Evolutionary conservation across 2,329 filamentous ascomycete species (phyloP).

Genomic region (Fusarium albosuccineum): DNA sequence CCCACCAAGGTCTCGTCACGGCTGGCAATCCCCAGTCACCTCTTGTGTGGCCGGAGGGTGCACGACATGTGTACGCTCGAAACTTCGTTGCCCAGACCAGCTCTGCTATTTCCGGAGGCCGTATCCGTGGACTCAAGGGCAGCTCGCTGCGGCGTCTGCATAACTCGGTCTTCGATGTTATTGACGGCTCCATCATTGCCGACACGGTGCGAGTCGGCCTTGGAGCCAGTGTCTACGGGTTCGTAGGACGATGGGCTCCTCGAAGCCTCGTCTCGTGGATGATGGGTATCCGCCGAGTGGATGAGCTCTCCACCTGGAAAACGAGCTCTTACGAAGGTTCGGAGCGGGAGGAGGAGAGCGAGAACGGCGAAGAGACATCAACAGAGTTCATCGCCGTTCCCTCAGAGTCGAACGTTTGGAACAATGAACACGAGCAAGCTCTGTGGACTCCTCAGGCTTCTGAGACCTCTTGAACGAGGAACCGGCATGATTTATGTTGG

Average conservation of each 20-base stretch:
- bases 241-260: slow-evolving; percentile 86
- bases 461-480: slow-evolving; percentile 37
- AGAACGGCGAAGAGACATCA: slow-evolving; percentile 46
- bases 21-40: slow-evolving; percentile 61
- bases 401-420: slow-evolving; percentile 57
- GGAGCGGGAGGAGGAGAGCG: slow-evolving; percentile 52
- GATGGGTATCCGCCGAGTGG: slow-evolving; percentile 81
- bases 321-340: slow-evolving; percentile 56
- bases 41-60: slow-evolving; percentile 73
- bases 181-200: slow-evolving; percentile 73
- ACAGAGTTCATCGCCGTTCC: slow-evolving; percentile 67
- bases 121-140: slow-evolving; percentile 72
- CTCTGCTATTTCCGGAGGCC: slow-evolving; percentile 68
- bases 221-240: slow-evolving; percentile 85
- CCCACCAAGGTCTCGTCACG: slow-evolving; percentile 55
- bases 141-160: slow-evolving; percentile 84
- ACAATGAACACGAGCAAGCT: slow-evolving; percentile 57
- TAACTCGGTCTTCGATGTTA: slow-evolving; percentile 89
- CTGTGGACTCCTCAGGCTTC: slow-evolving; percentile 57
- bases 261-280: slow-evolving; percentile 88
- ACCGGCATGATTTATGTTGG: slow-evolving; percentile 26
- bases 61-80: slow-evolving; percentile 70
- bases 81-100: slow-evolving; percentile 70
- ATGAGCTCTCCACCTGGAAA: slow-evolving; percentile 69
- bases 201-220: slow-evolving; percentile 83